These are phyloP conservation scores for Tubosaeta sp. DNA, from an alignment of 768 basidiomycete species.

Conservation along the genomic window DNA sequence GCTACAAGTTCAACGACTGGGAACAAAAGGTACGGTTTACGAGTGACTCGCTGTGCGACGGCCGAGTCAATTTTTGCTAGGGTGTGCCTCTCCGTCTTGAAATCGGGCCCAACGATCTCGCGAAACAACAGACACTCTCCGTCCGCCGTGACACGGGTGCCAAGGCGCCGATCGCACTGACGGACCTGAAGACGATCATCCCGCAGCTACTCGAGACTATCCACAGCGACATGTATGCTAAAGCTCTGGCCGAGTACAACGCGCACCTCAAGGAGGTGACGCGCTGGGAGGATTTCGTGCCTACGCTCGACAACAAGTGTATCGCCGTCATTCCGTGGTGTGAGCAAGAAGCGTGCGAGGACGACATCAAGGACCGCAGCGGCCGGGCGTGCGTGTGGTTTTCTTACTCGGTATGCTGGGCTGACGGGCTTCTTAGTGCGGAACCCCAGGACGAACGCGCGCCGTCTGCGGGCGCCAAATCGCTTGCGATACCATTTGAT, in stretches of 20 bases:
- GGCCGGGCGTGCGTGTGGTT: slow-evolving; percentile 60
- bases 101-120: slow-evolving; percentile 90
- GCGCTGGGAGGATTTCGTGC: slow-evolving; percentile 91
- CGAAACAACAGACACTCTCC: slow-evolving; percentile 72
- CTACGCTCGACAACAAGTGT: slow-evolving; percentile 83
- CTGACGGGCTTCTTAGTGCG: slow-evolving; percentile 42
- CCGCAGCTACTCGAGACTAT: slow-evolving; percentile 74
- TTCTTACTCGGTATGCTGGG: not conserved
- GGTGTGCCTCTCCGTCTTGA: slow-evolving; percentile 97
- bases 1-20: slow-evolving; percentile 99
- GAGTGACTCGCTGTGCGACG: not conserved
- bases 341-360: slow-evolving; percentile 88
- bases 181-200: slow-evolving; percentile 46
- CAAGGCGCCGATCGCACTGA: slow-evolving; percentile 53
- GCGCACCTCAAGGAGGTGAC: slow-evolving; percentile 67
- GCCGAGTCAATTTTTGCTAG: slow-evolving; percentile 35
- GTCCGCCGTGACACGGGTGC: slow-evolving; percentile 80
- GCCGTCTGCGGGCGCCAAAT: slow-evolving; percentile 96
- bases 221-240: slow-evolving; percentile 82
- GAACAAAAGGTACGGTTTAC: slow-evolving; percentile 76
- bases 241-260: slow-evolving; percentile 72
- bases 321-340: slow-evolving; percentile 95
- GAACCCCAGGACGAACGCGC: slow-evolving; percentile 92
- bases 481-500: slow-evolving; percentile 93
- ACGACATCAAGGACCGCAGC: slow-evolving; percentile 95